A percentile compares a stretch with the other conserved stretches of the same genome.
Conservation (phyloP, 1,139 yeast species). For the Barnettozyma hawaiiensis region DNA sequence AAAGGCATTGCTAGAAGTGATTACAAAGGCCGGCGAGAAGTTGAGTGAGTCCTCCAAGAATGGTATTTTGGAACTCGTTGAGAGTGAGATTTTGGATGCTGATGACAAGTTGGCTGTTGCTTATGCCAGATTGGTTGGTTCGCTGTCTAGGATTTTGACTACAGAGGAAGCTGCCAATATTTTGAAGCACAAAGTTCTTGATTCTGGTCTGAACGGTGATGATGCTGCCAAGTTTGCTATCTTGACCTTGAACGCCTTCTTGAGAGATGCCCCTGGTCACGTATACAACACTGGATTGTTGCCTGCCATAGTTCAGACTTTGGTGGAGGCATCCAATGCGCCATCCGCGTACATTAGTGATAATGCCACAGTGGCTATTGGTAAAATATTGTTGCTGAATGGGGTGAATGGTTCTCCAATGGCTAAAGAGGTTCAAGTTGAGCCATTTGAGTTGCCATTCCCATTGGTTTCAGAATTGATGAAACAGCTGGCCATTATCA, state of each 20-base stretch:
- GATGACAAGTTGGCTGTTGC: constrained; percentile 61
- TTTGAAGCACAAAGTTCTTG: constrained; percentile 55
- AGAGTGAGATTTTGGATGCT: constrained; percentile 56
- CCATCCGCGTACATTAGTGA: constrained; percentile 58
- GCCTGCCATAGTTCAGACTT: constrained; percentile 43
- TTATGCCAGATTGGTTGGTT: constrained; percentile 74
- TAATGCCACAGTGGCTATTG: constrained; percentile 76
- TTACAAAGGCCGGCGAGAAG: constrained; percentile 70
- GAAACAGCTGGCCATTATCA: constrained; percentile 44
- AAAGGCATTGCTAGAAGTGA: constrained; percentile 80
- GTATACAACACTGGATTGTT: constrained; percentile 48
- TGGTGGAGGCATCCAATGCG: constrained; percentile 43
- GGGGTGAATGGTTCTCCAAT: constrained; percentile 40
- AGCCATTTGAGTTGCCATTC: constrained; percentile 35
- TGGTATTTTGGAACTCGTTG: constrained; percentile 68
- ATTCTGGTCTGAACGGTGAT: constrained; percentile 32
- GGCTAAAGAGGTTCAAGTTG: constrained; percentile 23
- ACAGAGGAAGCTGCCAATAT: constrained; percentile 60
- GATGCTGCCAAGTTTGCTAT: constrained; percentile 56
- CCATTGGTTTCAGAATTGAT: constrained; percentile 38
- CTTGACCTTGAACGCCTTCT: constrained; percentile 71
- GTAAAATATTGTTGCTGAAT: constrained; percentile 61
- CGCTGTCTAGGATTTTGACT: constrained; percentile 63
- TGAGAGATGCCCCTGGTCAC: constrained; percentile 67
- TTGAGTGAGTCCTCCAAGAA: constrained; percentile 70